Percentiles rank a stretch among this genome's conserved stretches.
These are phyloP conservation scores for Lobosporangium transversale DNA, from an alignment of 192 early-diverging fungal genomes.

Conservation along the genomic window DNA sequence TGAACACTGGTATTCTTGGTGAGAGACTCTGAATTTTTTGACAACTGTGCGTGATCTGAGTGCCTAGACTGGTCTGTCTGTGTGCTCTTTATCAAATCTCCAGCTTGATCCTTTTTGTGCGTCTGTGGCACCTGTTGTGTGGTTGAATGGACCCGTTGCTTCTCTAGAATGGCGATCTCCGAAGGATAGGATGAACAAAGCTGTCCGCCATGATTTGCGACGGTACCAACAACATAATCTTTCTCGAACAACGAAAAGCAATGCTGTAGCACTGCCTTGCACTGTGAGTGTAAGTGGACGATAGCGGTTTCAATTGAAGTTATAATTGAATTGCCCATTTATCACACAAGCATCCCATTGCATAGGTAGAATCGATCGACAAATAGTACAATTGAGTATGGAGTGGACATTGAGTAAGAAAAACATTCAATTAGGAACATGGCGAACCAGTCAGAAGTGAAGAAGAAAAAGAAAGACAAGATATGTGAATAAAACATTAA, in stretches of 20 bases:
- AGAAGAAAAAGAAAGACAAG: conserved; percentile 2
- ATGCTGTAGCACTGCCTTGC: conserved; percentile 47
- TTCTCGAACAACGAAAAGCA: conserved; percentile 47
- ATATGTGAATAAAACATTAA: background rate
- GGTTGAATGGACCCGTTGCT: conserved; percentile 8
- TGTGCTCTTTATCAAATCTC: background rate
- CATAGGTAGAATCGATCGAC: no score
- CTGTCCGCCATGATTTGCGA: conserved; percentile 48
- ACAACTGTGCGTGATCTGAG: background rate
- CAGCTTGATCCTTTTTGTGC: background rate
- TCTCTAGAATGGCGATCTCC: conserved; percentile 42
- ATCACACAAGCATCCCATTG: no score
- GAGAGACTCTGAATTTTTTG: background rate
- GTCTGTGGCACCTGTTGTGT: background rate
- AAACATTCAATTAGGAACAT: no score
- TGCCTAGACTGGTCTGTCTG: background rate
- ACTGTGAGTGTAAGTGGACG: conserved; percentile 28
- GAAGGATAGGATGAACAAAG: conserved; percentile 47
- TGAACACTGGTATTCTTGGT: background rate
- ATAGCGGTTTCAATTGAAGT: no score
- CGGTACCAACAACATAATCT: conserved; percentile 42
- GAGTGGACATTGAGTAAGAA: no score
- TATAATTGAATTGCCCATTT: no score
- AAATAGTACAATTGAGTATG: no score
- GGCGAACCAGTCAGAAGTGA: background rate